Evolutionary conservation across 1,284 basidiomycete genomes (phyloP).

Genomic region (Ceratobasidium sp.): DNA sequence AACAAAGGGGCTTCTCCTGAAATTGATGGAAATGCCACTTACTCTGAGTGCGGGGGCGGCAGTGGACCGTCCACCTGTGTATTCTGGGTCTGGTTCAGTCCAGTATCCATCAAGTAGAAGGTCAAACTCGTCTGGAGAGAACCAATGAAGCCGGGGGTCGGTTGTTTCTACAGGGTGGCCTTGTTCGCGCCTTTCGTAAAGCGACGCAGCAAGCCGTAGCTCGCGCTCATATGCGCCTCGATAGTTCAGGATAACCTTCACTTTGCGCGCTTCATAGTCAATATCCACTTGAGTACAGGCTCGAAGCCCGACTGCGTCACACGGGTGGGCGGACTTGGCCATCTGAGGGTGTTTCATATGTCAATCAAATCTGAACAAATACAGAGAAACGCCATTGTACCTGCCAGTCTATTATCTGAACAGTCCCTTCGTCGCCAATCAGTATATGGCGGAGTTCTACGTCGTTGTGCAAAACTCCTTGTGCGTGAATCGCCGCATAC

Average conservation of each 20-base stretch:
- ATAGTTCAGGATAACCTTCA: slow-evolving; percentile 61
- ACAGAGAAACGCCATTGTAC: slow-evolving; percentile 26
- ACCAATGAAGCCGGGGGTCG: background rate
- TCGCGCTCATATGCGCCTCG: slow-evolving; percentile 7
- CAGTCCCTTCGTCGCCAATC: slow-evolving; percentile 64
- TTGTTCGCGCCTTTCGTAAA: background rate
- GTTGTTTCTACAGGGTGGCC: background rate
- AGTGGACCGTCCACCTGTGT: slow-evolving; percentile 1
- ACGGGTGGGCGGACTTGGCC: slow-evolving; percentile 57
- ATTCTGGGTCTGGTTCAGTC: background rate
- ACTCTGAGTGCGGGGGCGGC: background rate
- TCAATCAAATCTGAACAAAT: background rate
- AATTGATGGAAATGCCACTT: background rate
- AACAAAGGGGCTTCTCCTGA: background rate
- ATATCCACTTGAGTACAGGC: slow-evolving; percentile 59
- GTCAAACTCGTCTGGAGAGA: background rate
- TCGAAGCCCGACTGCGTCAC: slow-evolving; percentile 55
- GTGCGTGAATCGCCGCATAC: slow-evolving; percentile 61
- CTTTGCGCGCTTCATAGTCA: slow-evolving; percentile 63
- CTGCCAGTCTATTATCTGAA: slow-evolving; percentile 66
- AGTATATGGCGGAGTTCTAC: slow-evolving; percentile 66
- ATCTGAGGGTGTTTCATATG: slow-evolving; percentile 62
- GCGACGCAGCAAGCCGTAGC: background rate
- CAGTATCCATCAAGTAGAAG: background rate
- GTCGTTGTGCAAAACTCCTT: slow-evolving; percentile 64